Base-by-base conservation (phyloP, 1,284 basidiomycete species). In the Austroboletus rostrupii region DNA sequence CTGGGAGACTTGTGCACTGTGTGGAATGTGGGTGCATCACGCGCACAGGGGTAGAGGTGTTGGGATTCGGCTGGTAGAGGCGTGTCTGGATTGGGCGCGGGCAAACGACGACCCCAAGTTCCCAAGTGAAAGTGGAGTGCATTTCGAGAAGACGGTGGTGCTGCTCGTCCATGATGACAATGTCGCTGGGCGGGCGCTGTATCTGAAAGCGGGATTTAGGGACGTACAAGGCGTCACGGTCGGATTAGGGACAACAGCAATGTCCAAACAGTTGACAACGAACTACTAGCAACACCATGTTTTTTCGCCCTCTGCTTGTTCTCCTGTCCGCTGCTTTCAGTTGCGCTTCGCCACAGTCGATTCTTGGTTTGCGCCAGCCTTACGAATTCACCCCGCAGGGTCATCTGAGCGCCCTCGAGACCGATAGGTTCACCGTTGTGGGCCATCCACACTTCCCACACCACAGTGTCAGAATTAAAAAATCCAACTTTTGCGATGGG, bases 401-500 rank as follows among this genome's bases (percentile, higher is more conserved):
- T 35, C 53, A 62, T 13, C 58, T 82, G 13, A 66, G 65, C 29
- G 47, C 58, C 19, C 64, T 83, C 19, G 75, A 75, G 5, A 64
- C 71, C 53, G 63, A 66, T 37, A 65, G 65, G 8, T 84, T 76
- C 60, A 77, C 77, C 3, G 69, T 70, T 5, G 59, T 85, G 32
- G 58, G 57, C 5, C 81, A 84, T 55, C 80, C 79, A 2, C 58
- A 63, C 32, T 81, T 80, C 58, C 80, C 81, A 0, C 61, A 68
- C n/a, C 67, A 83, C 60, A 70, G 66, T 44, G 73, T 83, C 16
- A 72, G 81, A 39, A 72, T 84, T 54, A 82, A 80, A 66, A 74
- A 74, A 39, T 55, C 65, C 0, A 31, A 54, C 26, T 65, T 67
- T 50, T 67, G 65, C 39, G 68, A 67, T 38, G 44, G 11, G 39